A percentile compares a stretch with the other conserved stretches of the same genome.
phyloP scores from a whole-genome alignment of 805 yeast species.

The Kodamaea neixiangensis region DNA sequence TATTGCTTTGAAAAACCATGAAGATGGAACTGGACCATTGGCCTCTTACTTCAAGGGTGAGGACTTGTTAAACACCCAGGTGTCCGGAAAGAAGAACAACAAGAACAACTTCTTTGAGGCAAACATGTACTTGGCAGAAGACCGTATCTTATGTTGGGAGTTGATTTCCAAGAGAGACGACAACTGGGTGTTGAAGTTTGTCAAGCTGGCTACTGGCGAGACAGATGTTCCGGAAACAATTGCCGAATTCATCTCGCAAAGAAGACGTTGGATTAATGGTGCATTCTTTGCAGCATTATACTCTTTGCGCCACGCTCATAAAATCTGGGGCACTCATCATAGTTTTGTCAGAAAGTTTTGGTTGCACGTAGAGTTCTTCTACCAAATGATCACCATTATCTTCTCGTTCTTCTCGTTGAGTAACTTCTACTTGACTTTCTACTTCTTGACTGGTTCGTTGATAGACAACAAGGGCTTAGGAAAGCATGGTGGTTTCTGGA shows the following conservation, averaged over 20 bases:
- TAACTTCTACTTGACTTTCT: constrained; percentile 30
- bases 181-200: constrained; percentile 31
- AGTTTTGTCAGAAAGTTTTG: constrained; percentile 23
- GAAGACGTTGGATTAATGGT: constrained; percentile 34
- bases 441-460: constrained; percentile 71
- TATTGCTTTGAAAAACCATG: constrained; percentile 79
- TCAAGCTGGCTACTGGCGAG: constrained; percentile 32
- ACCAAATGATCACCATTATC: constrained; percentile 23
- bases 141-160: constrained; percentile 33
- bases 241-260: constrained; percentile 29
- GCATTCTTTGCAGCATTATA: constrained; percentile 32
- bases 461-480: constrained; percentile 47
- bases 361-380: constrained; percentile 26
- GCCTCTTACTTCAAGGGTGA: constrained; percentile 91
- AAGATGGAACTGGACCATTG: constrained; percentile 91
- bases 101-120: constrained; percentile 87
- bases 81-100: constrained; percentile 28
- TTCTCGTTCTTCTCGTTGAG: constrained; percentile 30
- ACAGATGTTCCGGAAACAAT: constrained; percentile 31
- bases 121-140: constrained; percentile 47
- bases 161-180: constrained; percentile 28
- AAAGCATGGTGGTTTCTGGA: constrained; percentile 74
- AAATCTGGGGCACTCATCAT: constrained; percentile 30
- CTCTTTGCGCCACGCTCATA: constrained; percentile 23
- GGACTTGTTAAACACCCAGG: constrained; percentile 37